Conservation (phyloP, 2,329 filamentous ascomycete species). For the Allantophomopsis lycopodina region DNA sequence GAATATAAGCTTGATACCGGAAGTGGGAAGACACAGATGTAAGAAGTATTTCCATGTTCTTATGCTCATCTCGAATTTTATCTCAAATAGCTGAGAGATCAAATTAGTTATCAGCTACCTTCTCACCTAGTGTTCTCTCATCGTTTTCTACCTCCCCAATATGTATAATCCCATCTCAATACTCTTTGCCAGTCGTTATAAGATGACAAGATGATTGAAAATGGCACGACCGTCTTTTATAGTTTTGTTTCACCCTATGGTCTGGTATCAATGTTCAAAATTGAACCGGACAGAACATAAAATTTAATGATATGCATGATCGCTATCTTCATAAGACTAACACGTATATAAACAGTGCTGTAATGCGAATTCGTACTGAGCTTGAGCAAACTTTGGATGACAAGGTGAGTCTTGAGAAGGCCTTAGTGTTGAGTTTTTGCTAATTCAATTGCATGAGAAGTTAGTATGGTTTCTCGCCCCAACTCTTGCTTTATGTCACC, state of each 20-base stretch:
- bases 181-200: too few relatives aligned
- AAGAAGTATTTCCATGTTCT: conserved; percentile 16
- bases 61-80: not conserved
- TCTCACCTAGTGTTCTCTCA: not conserved
- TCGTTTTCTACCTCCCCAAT: too few relatives aligned
- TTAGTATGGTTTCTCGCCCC: conserved; percentile 59
- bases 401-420: conserved; percentile 31
- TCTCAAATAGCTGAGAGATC: not conserved
- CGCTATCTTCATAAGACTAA: not conserved
- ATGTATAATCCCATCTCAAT: too few relatives aligned
- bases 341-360: conserved; percentile 31
- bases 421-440: not conserved
- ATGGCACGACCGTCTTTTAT: too few relatives aligned
- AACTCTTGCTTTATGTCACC: conserved; percentile 48
- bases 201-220: too few relatives aligned
- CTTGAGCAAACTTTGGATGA: conserved; percentile 34
- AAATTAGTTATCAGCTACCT: not conserved
- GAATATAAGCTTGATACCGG: conserved; percentile 59
- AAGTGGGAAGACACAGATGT: conserved; percentile 66
- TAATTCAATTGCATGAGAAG: conserved; percentile 11
- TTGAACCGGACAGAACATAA: not conserved
- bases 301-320: not conserved
- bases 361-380: conserved; percentile 52
- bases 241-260: too few relatives aligned
- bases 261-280: not conserved